Conservation (phyloP, 176 grass and related monocot genomes). For the Pontederia paniculata region DNA sequence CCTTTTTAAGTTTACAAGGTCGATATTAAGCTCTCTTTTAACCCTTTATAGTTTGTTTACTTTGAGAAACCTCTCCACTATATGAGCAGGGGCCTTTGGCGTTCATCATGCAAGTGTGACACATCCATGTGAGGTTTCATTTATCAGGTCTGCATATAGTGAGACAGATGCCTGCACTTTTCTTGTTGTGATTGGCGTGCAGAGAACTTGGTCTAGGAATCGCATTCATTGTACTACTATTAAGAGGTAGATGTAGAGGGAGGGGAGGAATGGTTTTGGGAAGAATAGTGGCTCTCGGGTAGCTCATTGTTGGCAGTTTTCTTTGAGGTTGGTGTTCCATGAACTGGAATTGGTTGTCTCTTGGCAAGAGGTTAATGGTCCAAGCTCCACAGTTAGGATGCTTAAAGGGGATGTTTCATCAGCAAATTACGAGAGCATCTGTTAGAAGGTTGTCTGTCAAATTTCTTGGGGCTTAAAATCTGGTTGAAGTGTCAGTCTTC, state of each 20-base stretch:
- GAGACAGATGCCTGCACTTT: too few relatives aligned
- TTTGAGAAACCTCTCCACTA: too few relatives aligned
- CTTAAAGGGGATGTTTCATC: neutral
- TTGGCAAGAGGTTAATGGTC: neutral
- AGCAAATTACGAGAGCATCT: neutral
- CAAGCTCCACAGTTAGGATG: neutral
- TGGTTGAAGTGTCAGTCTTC: too few relatives aligned
- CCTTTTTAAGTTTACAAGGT: too few relatives aligned
- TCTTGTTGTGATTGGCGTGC: too few relatives aligned
- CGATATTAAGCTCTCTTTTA: too few relatives aligned
- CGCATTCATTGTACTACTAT: neutral
- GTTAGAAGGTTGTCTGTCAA: neutral
- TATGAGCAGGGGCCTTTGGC: too few relatives aligned
- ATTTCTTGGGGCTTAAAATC: neutral
- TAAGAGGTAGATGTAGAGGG: too few relatives aligned
- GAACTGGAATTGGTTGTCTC: constrained; percentile 5
- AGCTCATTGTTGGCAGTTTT: neutral
- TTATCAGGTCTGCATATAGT: neutral
- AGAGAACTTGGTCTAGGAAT: too few relatives aligned
- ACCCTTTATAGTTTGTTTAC: too few relatives aligned
- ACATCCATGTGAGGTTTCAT: neutral
- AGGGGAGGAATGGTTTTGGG: neutral
- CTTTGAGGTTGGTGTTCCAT: neutral
- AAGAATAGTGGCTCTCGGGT: neutral
- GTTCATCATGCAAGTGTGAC: neutral